Evolutionary conservation across 2,329 filamentous ascomycete genomes (phyloP), one percentile per base, ranked within the genome.

Genomic region (Aspergillus sp.): DNA sequence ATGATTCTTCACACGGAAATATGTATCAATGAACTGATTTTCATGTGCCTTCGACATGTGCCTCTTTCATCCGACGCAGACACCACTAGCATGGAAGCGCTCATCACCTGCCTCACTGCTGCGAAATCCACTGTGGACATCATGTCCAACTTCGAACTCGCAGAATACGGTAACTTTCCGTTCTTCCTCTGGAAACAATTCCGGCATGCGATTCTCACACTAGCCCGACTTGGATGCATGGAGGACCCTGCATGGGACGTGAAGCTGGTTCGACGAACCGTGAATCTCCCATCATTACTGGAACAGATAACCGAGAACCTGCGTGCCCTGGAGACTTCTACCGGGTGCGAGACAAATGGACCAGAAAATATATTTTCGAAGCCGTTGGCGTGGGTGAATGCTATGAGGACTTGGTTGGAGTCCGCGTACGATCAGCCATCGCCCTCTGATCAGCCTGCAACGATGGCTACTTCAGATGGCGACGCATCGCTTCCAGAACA

Each of bases 181-280:
- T 64, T 64, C 32, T 53, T 57, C 1, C 44, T 64, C 2, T 65
- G 60, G 49, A 63, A 58, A 32, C 63, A 67, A 44, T 61, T 65
- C 29, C 52, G 56, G 2, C 54, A 60, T 13, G 53, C 52, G 17
- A 45, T 66, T 6, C 49, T 64, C 34, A 56, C 47, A 29, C 45
- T 66, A 7, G 64, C 58, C 50, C 59, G 55, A 32, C 61, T 67
- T 14, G 59, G 56, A 29, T 56, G 52, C 3, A 42, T 67, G 17
- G 62, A 67, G 3, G 63, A 66, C 44, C 64, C 63, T 10, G 50
- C 56, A 21, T 67, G 65, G 65, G 64, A 65, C 25, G 58, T 48
- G 31, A 56, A 25, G 9, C 47, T 62, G 49, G 62, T 66, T 5
- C 59, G 61, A 48, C 60, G 60, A 17, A 65, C 62, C 1, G 62